phyloP scores from a whole-genome alignment of 2,329 filamentous ascomycete genomes.

The Alternaria novae-zelandiae region DNA sequence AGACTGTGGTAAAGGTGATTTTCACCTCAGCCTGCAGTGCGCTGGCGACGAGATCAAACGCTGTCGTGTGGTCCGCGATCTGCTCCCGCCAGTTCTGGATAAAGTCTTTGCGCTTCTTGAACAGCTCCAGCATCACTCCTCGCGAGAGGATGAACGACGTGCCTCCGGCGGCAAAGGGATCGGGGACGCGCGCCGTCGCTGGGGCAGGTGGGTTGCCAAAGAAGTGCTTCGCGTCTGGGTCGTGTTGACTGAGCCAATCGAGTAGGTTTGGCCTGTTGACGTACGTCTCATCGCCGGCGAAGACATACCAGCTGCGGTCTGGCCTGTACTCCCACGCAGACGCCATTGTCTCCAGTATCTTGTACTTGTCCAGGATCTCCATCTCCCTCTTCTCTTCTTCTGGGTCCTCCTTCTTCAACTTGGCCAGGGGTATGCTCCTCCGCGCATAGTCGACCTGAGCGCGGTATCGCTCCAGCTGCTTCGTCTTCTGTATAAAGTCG shows the following conservation, averaged over 20 bases:
- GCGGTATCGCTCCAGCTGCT: conserved; percentile 48
- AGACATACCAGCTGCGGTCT: conserved; percentile 64
- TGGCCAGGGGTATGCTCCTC: conserved; percentile 34
- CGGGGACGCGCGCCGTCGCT: conserved; percentile 30
- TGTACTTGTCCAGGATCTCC: conserved; percentile 47
- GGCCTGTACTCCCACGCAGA: conserved; percentile 47
- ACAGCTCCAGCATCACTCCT: conserved; percentile 54
- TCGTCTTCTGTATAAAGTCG: conserved; percentile 35
- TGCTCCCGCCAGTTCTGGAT: conserved; percentile 53
- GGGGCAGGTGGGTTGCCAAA: conserved; percentile 53
- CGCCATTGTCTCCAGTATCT: conserved; percentile 47
- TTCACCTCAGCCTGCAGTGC: conserved; percentile 54
- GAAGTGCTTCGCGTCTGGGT: conserved; percentile 58
- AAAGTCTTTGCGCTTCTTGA: conserved; percentile 50
- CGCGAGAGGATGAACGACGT: conserved; percentile 61
- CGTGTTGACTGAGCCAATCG: conserved; percentile 59
- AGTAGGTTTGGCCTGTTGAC: conserved; percentile 61
- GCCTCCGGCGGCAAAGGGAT: conserved; percentile 60
- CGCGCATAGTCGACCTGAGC: conserved; percentile 40
- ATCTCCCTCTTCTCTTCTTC: conserved; percentile 27
- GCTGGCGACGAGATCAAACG: conserved; percentile 59
- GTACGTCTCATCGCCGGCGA: conserved; percentile 66
- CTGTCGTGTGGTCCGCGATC: conserved; percentile 57
- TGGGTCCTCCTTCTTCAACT: conserved; percentile 25
- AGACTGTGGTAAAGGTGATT: conserved; percentile 54